A percentile compares a stretch with the other conserved stretches of the same genome.
These are phyloP conservation scores for Hanseniaspora uvarum DNA, from an alignment of 1,139 yeast species.

Conservation along the genomic window DNA sequence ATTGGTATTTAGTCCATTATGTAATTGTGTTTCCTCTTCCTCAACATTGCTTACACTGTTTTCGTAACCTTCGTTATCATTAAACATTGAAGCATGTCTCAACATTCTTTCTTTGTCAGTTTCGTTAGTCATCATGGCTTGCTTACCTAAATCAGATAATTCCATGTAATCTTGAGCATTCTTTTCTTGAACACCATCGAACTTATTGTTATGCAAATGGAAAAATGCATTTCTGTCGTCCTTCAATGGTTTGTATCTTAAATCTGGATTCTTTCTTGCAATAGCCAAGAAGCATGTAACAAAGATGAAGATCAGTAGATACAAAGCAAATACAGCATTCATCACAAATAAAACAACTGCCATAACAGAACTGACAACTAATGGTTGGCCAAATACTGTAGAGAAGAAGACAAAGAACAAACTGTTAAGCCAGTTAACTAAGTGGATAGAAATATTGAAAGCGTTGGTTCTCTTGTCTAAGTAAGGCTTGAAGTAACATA, in stretches of 20 bases:
- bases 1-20: not conserved
- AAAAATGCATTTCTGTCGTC: conserved; percentile 92
- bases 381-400: conserved; percentile 71
- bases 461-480: conserved; percentile 91
- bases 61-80: conserved; percentile 5
- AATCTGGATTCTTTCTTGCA: conserved; percentile 84
- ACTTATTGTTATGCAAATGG: conserved; percentile 35
- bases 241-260: conserved; percentile 90
- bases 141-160: conserved; percentile 76
- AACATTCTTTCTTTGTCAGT: conserved; percentile 29
- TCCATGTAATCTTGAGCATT: conserved; percentile 36
- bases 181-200: conserved; percentile 25
- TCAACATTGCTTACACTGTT: conserved; percentile 5
- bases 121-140: conserved; percentile 74
- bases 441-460: conserved; percentile 75
- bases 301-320: conserved; percentile 72
- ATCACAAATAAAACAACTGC: conserved; percentile 84
- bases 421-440: conserved; percentile 71
- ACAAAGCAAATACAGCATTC: conserved; percentile 80
- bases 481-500: conserved; percentile 72
- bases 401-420: conserved; percentile 84
- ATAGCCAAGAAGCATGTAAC: conserved; percentile 79
- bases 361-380: conserved; percentile 78
- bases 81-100: conserved; percentile 16
- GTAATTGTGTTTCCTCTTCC: conserved; percentile 4